Conservation (phyloP, 345 rosid species). For the Aegle marmelos region DNA sequence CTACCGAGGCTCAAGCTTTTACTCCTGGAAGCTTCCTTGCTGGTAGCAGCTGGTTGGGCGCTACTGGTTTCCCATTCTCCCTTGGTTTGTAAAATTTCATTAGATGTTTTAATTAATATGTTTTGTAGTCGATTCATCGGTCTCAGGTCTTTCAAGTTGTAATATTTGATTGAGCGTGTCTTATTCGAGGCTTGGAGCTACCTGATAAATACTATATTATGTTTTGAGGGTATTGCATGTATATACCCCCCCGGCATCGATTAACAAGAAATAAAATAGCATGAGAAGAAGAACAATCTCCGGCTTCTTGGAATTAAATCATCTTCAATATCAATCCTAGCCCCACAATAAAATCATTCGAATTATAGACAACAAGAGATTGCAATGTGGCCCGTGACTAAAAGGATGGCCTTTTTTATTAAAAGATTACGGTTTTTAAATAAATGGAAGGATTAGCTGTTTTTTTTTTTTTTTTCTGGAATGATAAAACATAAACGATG, state of each 20-base stretch:
- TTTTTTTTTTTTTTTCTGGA: too few species aligned
- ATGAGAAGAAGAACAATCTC: neutral
- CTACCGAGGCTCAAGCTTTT: constrained; percentile 57
- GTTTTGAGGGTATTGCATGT: neutral
- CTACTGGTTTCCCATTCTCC: constrained; percentile 76
- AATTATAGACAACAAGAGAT: too few species aligned
- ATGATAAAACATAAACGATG: too few species aligned
- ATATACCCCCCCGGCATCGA: neutral
- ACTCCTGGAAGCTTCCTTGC: constrained; percentile 55
- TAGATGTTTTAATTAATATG: neutral
- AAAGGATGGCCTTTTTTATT: too few species aligned
- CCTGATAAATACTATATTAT: too few species aligned
- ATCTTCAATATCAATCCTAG: neutral
- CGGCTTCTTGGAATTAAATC: neutral
- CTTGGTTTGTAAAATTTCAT: constrained; percentile 41
- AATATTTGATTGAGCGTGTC: neutral
- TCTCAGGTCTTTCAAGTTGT: neutral
- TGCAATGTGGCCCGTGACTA: too few species aligned
- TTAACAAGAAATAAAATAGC: neutral
- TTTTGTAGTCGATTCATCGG: too few species aligned
- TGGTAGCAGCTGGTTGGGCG: constrained; percentile 63
- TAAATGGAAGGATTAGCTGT: too few species aligned
- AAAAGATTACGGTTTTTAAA: too few species aligned
- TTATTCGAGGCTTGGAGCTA: neutral
- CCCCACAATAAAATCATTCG: too few species aligned